Conservation (phyloP, 2,329 filamentous ascomycete genomes). For the Beauveria varroae region DNA sequence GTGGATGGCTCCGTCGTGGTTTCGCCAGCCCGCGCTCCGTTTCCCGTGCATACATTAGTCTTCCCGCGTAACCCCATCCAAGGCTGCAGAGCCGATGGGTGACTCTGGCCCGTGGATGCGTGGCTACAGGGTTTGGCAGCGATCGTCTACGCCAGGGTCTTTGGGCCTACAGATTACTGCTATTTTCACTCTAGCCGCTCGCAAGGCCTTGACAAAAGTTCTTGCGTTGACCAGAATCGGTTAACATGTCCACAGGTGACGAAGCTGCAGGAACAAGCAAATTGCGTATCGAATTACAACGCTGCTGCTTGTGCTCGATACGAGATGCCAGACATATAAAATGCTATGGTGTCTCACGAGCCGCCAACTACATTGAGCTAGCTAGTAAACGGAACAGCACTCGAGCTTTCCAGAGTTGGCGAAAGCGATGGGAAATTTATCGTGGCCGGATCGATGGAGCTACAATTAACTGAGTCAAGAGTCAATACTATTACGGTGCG, state of each 20-base stretch:
- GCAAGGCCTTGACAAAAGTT: not conserved
- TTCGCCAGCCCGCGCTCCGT: conserved; percentile 7
- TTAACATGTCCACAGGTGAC: not conserved
- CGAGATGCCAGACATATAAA: no score
- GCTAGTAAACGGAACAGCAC: no score
- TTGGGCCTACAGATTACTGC: not conserved
- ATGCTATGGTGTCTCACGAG: no score
- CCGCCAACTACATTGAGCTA: no score
- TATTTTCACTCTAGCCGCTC: not conserved
- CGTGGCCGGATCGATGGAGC: not conserved
- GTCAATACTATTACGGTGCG: not conserved
- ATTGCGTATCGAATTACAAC: not conserved
- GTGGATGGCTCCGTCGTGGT: conserved; percentile 9
- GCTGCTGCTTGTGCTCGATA: no score
- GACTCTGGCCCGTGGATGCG: not conserved
- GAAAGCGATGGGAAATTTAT: not conserved
- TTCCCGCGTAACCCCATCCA: conserved; percentile 11
- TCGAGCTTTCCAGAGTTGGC: no score
- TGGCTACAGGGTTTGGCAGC: conserved; percentile 9
- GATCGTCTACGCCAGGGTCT: conserved; percentile 6
- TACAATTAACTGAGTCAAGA: not conserved
- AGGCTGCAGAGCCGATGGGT: conserved; percentile 7
- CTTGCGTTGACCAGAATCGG: not conserved
- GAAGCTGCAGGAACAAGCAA: not conserved
- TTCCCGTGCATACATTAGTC: conserved; percentile 11